Conservation (phyloP, 1,284 basidiomycete species). For the Uromyces viciae-fabae region DNA sequence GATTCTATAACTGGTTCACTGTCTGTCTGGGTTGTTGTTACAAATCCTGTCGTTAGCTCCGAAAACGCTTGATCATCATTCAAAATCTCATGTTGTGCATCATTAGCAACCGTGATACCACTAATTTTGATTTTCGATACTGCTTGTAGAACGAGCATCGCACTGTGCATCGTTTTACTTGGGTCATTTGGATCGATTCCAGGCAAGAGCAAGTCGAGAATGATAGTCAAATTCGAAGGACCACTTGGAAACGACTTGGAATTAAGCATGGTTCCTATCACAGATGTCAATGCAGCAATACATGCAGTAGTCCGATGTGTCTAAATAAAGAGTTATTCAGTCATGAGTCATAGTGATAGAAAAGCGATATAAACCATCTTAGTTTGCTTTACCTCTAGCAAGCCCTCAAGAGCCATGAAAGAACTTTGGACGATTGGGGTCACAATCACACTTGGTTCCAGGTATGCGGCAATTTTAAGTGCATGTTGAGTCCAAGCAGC, state of each 20-base stretch:
- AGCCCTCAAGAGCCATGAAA: conserved; percentile 80
- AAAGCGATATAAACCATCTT: conserved; percentile 5
- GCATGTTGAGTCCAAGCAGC: conserved; percentile 68
- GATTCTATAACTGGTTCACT: conserved; percentile 67
- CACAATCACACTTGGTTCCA: conserved; percentile 84
- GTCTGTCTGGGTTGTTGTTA: conserved; percentile 37
- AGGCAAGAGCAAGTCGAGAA: conserved; percentile 84
- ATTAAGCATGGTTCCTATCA: conserved; percentile 73
- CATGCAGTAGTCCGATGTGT: conserved; percentile 89
- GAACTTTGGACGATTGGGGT: conserved; percentile 88
- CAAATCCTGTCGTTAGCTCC: conserved; percentile 46
- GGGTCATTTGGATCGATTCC: conserved; percentile 94
- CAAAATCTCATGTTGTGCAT: conserved; percentile 39
- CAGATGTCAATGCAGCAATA: conserved; percentile 76
- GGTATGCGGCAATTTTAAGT: conserved; percentile 68
- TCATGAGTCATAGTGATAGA: too few species aligned
- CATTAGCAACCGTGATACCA: conserved; percentile 62
- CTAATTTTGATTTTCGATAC: conserved; percentile 68
- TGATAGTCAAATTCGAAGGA: conserved; percentile 79
- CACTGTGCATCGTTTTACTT: conserved; percentile 68
- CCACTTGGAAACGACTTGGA: conserved; percentile 74
- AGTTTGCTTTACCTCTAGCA: conserved; percentile 69
- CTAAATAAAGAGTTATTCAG: too few species aligned
- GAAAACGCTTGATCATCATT: conserved; percentile 43
- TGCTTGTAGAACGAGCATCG: conserved; percentile 53